These are phyloP conservation scores for Aspergillus intermedius DNA, from an alignment of 2,329 filamentous ascomycete species.

Conservation along the genomic window DNA sequence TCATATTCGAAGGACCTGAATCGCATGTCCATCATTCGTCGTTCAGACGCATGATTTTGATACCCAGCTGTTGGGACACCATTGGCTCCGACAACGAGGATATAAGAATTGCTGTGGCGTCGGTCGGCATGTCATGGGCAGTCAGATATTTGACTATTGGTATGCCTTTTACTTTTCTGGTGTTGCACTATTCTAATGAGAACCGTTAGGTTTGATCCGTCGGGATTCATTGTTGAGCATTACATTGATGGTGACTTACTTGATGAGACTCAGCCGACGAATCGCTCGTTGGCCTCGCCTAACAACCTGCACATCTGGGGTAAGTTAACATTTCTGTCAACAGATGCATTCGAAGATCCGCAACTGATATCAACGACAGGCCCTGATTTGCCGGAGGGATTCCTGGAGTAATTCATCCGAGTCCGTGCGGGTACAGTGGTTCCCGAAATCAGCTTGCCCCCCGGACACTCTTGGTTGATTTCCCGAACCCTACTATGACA, in stretches of 20 bases:
- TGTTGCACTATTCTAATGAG: background rate
- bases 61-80: slow-evolving; percentile 61
- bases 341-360: no score
- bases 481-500: no score
- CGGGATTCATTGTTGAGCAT: slow-evolving; percentile 59
- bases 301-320: slow-evolving; percentile 6
- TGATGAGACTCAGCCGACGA: slow-evolving; percentile 48
- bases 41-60: slow-evolving; percentile 67
- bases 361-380: background rate
- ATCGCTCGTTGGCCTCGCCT: slow-evolving; percentile 4
- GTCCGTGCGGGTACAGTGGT: no score
- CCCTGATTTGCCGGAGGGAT: background rate
- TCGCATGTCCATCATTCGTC: slow-evolving; percentile 60
- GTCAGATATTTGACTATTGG: slow-evolving; percentile 69
- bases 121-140: slow-evolving; percentile 62
- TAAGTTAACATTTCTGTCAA: background rate
- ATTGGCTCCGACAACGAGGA: slow-evolving; percentile 58
- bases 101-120: slow-evolving; percentile 65
- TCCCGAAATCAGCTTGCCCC: no score
- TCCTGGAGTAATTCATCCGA: background rate
- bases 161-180: slow-evolving; percentile 28
- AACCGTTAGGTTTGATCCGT: slow-evolving; percentile 41
- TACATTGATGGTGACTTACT: slow-evolving; percentile 67
- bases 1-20: slow-evolving; percentile 31
- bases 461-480: no score